A percentile compares a stretch with the other conserved stretches of the same genome.
Conservation (phyloP, 768 basidiomycete genomes). For the Boletus eberwhitei region DNA sequence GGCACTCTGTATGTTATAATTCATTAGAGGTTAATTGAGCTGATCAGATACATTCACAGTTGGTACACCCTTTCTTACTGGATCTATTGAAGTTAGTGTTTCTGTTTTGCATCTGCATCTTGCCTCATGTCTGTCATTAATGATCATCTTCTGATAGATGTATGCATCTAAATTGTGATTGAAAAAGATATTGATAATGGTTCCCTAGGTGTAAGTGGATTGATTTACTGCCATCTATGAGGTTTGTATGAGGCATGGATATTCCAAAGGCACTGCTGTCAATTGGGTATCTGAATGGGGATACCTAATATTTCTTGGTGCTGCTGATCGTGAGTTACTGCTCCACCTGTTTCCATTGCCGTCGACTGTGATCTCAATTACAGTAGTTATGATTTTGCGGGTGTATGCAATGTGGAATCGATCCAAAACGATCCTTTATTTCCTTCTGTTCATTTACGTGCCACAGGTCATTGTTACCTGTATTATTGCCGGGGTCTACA, state of each 20-base stretch:
- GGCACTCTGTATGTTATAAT: too few species aligned
- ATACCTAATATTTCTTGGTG: too few species aligned
- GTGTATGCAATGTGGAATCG: too few species aligned
- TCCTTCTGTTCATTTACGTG: too few species aligned
- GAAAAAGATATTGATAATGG: rapidly evolving
- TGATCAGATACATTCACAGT: not conserved
- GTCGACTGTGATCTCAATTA: too few species aligned
- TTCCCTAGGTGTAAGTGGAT: not conserved
- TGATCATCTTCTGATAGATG: not conserved
- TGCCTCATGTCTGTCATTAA: not conserved
- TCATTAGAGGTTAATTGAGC: not conserved
- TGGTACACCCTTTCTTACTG: not conserved
- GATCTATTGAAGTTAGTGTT: not conserved
- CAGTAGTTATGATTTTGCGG: too few species aligned
- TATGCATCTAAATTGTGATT: not conserved
- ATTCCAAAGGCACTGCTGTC: not conserved
- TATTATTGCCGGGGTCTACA: too few species aligned
- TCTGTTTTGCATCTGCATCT: not conserved
- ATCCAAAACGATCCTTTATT: too few species aligned
- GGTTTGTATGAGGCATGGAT: not conserved
- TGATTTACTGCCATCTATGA: too few species aligned
- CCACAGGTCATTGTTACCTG: too few species aligned
- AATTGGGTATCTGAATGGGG: not conserved
- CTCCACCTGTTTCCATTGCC: too few species aligned
- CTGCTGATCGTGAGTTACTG: too few species aligned